Evolutionary conservation across 2,329 filamentous ascomycete species (phyloP).

Genomic region (Periconia macrospinosa): DNA sequence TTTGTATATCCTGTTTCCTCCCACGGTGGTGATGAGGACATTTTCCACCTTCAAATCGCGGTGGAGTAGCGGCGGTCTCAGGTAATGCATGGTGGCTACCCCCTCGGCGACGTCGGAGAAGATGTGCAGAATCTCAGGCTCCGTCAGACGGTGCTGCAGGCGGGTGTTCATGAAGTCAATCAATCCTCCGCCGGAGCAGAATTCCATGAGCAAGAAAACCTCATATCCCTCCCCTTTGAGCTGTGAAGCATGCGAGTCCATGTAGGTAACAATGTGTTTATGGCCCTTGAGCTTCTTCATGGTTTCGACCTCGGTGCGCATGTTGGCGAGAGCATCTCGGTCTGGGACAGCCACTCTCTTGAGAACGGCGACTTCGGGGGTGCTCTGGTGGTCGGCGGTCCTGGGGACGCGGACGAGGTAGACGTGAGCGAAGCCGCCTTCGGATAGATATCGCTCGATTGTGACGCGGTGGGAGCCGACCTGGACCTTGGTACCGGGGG

Average conservation of each 20-base stretch:
- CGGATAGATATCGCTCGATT: slow-evolving; percentile 96
- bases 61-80: slow-evolving; percentile 89
- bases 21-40: slow-evolving; percentile 77
- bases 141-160: slow-evolving; percentile 91
- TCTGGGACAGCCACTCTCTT: slow-evolving; percentile 97
- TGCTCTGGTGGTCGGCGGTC: slow-evolving; percentile 74
- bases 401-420: slow-evolving; percentile 86
- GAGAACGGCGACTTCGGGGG: slow-evolving; percentile 79
- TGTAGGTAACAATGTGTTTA: slow-evolving; percentile 93
- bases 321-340: slow-evolving; percentile 89
- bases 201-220: slow-evolving; percentile 98
- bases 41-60: slow-evolving; percentile 98
- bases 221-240: slow-evolving; percentile 92
- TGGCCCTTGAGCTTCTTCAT: slow-evolving; percentile 99
- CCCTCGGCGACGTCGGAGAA: slow-evolving; percentile 95
- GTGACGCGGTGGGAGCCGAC: slow-evolving; percentile 90
- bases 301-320: slow-evolving; percentile 98
- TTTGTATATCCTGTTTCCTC: slow-evolving; percentile 78
- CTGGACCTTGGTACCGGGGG: slow-evolving; percentile 93
- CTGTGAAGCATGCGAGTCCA: slow-evolving; percentile 97
- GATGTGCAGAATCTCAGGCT: slow-evolving; percentile 96
- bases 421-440: slow-evolving; percentile 97
- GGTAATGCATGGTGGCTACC: slow-evolving; percentile 98
- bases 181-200: slow-evolving; percentile 87
- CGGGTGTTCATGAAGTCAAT: slow-evolving; percentile 99